phyloP scores from a whole-genome alignment of 331 rosid genomes.

The Rosa hybrid region DNA sequence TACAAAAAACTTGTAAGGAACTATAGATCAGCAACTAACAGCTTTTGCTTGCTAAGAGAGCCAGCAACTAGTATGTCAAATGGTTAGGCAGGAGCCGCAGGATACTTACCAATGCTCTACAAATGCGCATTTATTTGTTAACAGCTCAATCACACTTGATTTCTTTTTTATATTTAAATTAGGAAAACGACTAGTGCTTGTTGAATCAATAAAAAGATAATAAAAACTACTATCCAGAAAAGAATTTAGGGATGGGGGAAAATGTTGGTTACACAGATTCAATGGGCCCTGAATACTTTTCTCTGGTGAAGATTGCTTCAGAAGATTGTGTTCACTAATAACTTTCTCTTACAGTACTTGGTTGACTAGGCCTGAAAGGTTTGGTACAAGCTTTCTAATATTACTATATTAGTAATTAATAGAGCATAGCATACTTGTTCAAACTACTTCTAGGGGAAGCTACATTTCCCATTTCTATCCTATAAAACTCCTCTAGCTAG shows the following conservation, averaged over 20 bases:
- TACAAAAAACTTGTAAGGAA: too few relatives aligned
- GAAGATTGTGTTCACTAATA: neutral
- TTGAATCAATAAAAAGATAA: neutral
- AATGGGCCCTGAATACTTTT: neutral
- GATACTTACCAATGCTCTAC: neutral
- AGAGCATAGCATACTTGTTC: neutral
- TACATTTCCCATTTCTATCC: neutral
- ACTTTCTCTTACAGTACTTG: neutral
- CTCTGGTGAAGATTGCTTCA: neutral
- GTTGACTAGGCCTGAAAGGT: constrained; percentile 12
- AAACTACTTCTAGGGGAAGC: constrained; percentile 15
- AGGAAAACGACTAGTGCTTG: neutral
- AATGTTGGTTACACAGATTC: neutral
- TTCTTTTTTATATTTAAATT: neutral
- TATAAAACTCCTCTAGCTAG: constrained; percentile 10
- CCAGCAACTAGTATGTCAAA: neutral
- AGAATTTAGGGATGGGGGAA: neutral
- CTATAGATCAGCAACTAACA: neutral
- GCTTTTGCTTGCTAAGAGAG: neutral
- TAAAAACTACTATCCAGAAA: neutral
- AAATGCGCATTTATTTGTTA: neutral
- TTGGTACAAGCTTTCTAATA: constrained; percentile 12
- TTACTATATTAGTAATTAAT: neutral
- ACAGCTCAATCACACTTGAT: neutral
- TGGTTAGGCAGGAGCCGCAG: neutral